Evolutionary conservation across 331 rosid genomes (phyloP), one percentile per base, ranked within the genome.

Genomic region (Malus hybrid): DNA sequence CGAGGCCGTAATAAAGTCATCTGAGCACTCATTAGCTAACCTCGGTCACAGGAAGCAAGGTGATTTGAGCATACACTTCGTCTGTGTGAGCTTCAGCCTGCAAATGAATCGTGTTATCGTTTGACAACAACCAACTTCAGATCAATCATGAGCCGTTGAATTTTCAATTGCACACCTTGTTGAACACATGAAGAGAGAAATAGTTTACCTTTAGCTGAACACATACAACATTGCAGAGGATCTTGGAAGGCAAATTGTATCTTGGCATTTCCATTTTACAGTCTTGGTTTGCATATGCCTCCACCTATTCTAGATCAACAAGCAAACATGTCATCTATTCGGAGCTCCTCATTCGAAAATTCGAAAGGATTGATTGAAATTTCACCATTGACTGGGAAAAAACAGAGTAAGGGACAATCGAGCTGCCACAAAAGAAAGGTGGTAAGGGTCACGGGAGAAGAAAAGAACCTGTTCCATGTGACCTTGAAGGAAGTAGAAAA

Each of bases 391-490:
- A 27, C 64, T 59, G 5, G 14, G 18, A 0, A 60, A 39, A 50
- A 29, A 70, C 18, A 70, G 19, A 63, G 20, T 6, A 52, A 18
- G 10, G 57, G 15, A 44, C 39, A 27, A 4, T 29, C 4, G 18
- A 50, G 28, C 32, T 54, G n/a, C 5, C 18, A 59, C n/a, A 29
- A 60, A 29, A 15, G 18, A 63, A 15, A 8, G 34, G 33, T 7
- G 59, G 46, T 15, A 57, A 16, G 68, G 20, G 75, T 52, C 57
- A 6, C 1, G 72, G 34, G 27, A 2, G 48, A 65, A 55, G 77
- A 78, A 36, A 36, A 44, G 67, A 79, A 92, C 97, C 90, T 93
- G 96, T 71, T 90, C 97, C 77, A 86, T 67, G 67, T 93, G 96
- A 36, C 96, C 93, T 36, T 93, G 97, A 16, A 92, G 89, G 29